Evolutionary conservation across 169 alveolate genomes (phyloP).

Genomic region (Eimeria maxima): DNA sequence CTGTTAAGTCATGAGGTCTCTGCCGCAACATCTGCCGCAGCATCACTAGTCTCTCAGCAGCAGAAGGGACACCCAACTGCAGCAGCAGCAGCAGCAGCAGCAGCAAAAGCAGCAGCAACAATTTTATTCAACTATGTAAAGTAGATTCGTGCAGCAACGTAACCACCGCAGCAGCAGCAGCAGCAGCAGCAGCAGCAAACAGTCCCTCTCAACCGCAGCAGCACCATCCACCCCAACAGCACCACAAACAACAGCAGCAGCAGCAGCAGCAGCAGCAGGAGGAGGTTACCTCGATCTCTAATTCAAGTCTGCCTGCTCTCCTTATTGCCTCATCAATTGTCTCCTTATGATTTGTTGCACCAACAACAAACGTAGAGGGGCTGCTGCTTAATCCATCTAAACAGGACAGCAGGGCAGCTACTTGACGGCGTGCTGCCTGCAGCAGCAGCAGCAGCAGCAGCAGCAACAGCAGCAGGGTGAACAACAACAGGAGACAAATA

Average conservation of each 20-base stretch:
- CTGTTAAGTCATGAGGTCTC: no score
- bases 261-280: constrained; percentile 62
- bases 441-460: neutral
- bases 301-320: constrained; percentile 98
- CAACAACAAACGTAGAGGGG: constrained; percentile 91
- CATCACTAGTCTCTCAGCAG: neutral
- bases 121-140: no score
- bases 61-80: neutral
- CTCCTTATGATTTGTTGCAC: constrained; percentile 95
- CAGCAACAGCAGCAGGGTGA: neutral
- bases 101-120: neutral
- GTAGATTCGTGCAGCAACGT: neutral
- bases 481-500: neutral
- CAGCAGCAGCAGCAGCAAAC: no score
- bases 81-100: constrained; percentile 16
- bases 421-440: constrained; percentile 71
- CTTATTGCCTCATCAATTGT: constrained; percentile 96
- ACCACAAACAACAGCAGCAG: no score
- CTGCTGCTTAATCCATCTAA: constrained; percentile 86
- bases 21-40: neutral
- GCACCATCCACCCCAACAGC: no score
- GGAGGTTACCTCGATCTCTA: constrained; percentile 89
- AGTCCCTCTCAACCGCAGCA: no score
- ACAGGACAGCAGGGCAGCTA: constrained; percentile 41
- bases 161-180: neutral